Conservation (phyloP, 805 yeast genomes). For the Kregervanrija delftensis region DNA sequence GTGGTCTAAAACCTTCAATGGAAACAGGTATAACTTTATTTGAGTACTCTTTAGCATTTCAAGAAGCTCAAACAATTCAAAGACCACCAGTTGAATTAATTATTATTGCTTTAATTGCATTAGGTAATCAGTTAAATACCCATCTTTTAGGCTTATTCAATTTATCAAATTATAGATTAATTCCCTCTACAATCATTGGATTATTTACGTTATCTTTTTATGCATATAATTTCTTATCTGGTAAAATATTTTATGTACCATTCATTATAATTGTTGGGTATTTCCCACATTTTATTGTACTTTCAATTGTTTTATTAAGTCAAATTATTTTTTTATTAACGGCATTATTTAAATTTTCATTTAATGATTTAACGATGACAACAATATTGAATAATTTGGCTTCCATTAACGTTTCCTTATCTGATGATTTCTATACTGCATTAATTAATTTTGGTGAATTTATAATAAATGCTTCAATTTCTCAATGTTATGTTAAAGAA, state of each 20-base stretch:
- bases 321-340: conserved; percentile 50
- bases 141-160: conserved; percentile 58
- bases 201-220: conserved; percentile 42
- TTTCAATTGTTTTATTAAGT: conserved; percentile 46
- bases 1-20: conserved; percentile 48
- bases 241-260: conserved; percentile 45
- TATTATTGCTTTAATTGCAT: conserved; percentile 46
- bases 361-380: conserved; percentile 25
- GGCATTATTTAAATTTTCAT: conserved; percentile 44
- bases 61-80: conserved; percentile 50
- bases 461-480: conserved; percentile 61
- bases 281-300: conserved; percentile 57
- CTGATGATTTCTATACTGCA: conserved; percentile 64
- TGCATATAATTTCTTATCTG: conserved; percentile 32
- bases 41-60: conserved; percentile 71
- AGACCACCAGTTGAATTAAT: conserved; percentile 49
- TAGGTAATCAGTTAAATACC: conserved; percentile 50
- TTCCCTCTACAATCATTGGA: conserved; percentile 60
- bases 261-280: conserved; percentile 50
- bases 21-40: conserved; percentile 68
- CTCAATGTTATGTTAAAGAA: conserved; percentile 59
- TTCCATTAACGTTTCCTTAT: conserved; percentile 33
- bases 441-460: conserved; percentile 53
- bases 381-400: conserved; percentile 22
- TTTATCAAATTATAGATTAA: conserved; percentile 46